phyloP scores from a whole-genome alignment of 768 basidiomycete species.

The Kwoniella sp. region DNA sequence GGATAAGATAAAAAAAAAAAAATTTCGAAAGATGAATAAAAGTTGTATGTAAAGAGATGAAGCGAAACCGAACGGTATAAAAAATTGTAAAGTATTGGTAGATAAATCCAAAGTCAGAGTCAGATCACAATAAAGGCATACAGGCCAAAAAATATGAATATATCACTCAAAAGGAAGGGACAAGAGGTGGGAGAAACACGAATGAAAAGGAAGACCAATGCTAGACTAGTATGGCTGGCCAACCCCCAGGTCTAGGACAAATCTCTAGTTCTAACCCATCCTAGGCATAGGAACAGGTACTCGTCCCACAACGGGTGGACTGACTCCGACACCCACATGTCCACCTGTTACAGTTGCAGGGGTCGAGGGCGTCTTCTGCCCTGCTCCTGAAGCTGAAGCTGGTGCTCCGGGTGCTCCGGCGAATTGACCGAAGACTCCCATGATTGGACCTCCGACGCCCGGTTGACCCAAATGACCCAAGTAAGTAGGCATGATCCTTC shows the following conservation, averaged over 20 bases:
- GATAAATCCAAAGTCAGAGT: too few species aligned
- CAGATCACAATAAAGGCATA: too few species aligned
- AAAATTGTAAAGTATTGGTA: too few species aligned
- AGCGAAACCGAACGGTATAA: too few species aligned
- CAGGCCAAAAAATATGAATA: too few species aligned
- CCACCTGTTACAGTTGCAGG: neutral
- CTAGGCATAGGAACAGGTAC: constrained; percentile 21
- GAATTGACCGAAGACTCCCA: constrained; percentile 37
- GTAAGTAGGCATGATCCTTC: constrained; percentile 52
- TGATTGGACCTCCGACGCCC: constrained; percentile 45
- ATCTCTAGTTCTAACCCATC: constrained; percentile 14
- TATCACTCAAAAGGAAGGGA: too few species aligned
- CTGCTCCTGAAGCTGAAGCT: neutral
- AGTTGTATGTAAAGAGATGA: too few species aligned
- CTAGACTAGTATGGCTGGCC: neutral
- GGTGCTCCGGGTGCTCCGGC: constrained; percentile 7
- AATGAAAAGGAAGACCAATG: neutral
- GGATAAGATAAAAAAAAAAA: too few species aligned
- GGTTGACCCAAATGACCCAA: constrained; percentile 45
- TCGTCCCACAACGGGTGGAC: constrained; percentile 16
- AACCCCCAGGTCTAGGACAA: too few species aligned
- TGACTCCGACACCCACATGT: constrained; percentile 27
- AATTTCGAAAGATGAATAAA: too few species aligned
- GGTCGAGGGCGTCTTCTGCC: constrained; percentile 2
- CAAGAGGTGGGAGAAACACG: too few species aligned